Conservation (phyloP, 1,284 basidiomycete species). For the Termitomyces sp. region DNA sequence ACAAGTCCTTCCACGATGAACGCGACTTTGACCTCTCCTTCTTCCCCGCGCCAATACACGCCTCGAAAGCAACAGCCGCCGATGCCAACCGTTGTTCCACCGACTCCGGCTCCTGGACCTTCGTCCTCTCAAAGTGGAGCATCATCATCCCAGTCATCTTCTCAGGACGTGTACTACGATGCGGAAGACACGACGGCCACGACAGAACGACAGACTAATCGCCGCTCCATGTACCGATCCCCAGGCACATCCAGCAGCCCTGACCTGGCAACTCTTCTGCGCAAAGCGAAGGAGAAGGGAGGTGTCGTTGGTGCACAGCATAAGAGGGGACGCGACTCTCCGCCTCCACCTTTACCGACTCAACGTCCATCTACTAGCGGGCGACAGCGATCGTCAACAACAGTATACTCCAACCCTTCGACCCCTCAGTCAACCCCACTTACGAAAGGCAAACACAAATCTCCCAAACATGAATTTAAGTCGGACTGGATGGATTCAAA, state of each 20-base stretch:
- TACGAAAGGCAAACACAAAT: constrained; percentile 24
- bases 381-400: constrained; percentile 29
- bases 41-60: constrained; percentile 29
- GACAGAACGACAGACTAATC: constrained; percentile 61
- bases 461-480: constrained; percentile 20
- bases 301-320: constrained; percentile 33
- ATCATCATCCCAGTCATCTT: constrained; percentile 32
- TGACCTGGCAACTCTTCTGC: constrained; percentile 78
- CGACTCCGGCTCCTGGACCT: constrained; percentile 42
- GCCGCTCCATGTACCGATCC: constrained; percentile 82
- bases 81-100: constrained; percentile 52
- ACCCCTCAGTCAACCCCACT: constrained; percentile 21
- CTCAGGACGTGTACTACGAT: constrained; percentile 58
- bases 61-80: constrained; percentile 30
- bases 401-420: constrained; percentile 23
- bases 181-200: constrained; percentile 41
- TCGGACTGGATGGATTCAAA: constrained; percentile 53
- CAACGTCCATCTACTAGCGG: constrained; percentile 26
- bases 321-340: constrained; percentile 39
- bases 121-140: constrained; percentile 23
- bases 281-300: constrained; percentile 72
- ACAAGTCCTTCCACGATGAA: constrained; percentile 32
- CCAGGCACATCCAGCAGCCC: constrained; percentile 84
- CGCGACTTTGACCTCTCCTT: constrained; percentile 31
- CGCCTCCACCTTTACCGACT: constrained; percentile 40